Evolutionary conservation across 2,329 filamentous ascomycete species (phyloP).

Genomic region (Fusarium annulatum): DNA sequence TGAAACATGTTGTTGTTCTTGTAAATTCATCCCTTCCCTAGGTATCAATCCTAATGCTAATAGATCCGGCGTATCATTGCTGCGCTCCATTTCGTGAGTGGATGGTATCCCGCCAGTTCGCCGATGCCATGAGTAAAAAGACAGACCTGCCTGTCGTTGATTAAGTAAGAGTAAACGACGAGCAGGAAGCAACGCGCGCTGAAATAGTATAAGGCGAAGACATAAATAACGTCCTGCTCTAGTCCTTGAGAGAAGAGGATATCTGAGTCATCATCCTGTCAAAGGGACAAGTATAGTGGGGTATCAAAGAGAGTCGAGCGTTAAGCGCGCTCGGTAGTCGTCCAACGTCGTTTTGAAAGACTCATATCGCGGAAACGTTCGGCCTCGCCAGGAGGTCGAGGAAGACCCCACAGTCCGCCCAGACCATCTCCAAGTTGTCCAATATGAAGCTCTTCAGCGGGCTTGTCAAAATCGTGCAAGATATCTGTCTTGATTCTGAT

Average conservation of each 20-base stretch:
- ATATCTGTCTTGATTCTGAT: constrained; percentile 52
- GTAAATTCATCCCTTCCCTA: constrained; percentile 3
- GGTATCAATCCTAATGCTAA: constrained; percentile 29
- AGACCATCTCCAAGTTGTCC: constrained; percentile 52
- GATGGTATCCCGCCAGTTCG: constrained; percentile 38
- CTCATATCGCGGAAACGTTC: constrained; percentile 60
- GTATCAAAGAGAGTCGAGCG: constrained; percentile 5
- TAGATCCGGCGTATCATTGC: constrained; percentile 14
- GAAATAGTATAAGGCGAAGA: constrained; percentile 28
- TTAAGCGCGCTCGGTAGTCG: constrained; percentile 60
- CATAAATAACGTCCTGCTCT: constrained; percentile 13
- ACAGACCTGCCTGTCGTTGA: constrained; percentile 38
- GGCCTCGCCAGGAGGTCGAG: constrained; percentile 57
- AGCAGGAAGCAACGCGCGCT: constrained; percentile 42
- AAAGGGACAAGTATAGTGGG: constrained; percentile 8
- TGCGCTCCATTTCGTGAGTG: constrained; percentile 20
- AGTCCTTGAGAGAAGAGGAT: constrained; percentile 4
- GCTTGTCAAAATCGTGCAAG: constrained; percentile 43
- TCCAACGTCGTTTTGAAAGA: constrained; percentile 65
- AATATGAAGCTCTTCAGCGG: constrained; percentile 47
- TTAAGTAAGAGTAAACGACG: constrained; percentile 19
- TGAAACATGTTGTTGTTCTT: constrained; percentile 12
- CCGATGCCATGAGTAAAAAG: constrained; percentile 41
- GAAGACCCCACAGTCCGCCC: constrained; percentile 59
- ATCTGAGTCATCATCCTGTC: constrained; percentile 23